A percentile compares a stretch with the other conserved stretches of the same genome.
These are phyloP conservation scores for Colletotrichum limetticola DNA, from an alignment of 2,329 filamentous ascomycete species.

Conservation along the genomic window DNA sequence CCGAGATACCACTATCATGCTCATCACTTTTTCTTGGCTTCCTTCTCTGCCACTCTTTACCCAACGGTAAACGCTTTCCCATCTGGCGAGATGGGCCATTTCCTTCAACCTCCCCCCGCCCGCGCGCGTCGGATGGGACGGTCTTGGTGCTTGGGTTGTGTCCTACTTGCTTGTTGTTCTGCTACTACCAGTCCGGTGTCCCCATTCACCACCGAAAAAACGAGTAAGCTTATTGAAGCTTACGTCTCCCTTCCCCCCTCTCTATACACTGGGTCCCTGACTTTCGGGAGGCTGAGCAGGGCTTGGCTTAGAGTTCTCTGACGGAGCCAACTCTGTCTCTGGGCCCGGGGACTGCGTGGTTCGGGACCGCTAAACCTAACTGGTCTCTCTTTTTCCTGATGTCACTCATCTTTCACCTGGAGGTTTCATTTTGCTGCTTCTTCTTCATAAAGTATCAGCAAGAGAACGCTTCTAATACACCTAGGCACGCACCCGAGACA, in stretches of 20 bases:
- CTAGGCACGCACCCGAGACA: neutral
- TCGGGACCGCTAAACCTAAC: conserved; percentile 11
- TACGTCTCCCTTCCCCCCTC: conserved; percentile 23
- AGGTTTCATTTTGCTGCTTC: too few species aligned
- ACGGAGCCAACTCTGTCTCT: neutral
- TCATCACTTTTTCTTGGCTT: neutral
- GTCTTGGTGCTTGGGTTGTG: neutral
- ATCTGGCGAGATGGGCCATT: too few species aligned
- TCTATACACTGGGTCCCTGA: conserved; percentile 6
- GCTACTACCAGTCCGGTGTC: neutral
- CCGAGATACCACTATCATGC: conserved; percentile 6
- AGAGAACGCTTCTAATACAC: neutral
- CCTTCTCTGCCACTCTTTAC: neutral
- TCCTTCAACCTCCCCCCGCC: too few species aligned
- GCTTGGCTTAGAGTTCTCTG: conserved; percentile 28
- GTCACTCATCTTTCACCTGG: neutral
- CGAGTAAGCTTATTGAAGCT: conserved; percentile 33
- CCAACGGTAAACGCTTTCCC: neutral
- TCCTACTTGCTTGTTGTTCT: neutral
- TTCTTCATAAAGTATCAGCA: too few species aligned
- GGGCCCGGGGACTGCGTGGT: neutral
- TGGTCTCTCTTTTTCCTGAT: neutral
- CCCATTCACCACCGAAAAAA: neutral
- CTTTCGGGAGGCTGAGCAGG: conserved; percentile 6
- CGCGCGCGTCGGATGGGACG: neutral